Evolutionary conservation across 352 stramenopile genomes (phyloP).

Genomic region (Globisporangium lucens): DNA sequence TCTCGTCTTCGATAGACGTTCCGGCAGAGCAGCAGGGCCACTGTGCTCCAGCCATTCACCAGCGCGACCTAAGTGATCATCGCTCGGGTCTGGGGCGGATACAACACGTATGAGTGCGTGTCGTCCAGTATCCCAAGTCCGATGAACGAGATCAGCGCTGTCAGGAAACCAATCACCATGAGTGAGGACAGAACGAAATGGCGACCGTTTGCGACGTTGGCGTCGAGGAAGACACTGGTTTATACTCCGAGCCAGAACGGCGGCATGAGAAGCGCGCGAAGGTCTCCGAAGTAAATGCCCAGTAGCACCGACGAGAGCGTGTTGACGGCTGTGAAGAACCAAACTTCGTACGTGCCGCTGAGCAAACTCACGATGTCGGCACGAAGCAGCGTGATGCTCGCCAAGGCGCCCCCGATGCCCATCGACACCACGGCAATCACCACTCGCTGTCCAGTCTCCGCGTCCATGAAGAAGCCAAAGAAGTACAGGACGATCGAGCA

Average conservation of each 20-base stretch:
- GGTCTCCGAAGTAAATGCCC: constrained; percentile 14
- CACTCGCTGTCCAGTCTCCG: background rate
- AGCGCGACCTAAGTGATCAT: background rate
- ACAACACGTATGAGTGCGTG: background rate
- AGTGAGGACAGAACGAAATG: background rate
- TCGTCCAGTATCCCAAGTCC: background rate
- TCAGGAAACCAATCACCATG: background rate
- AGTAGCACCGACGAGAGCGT: constrained; percentile 12
- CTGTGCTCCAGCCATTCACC: constrained; percentile 5
- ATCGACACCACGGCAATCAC: constrained; percentile 1
- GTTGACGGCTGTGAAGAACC: constrained; percentile 27
- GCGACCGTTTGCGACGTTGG: constrained; percentile 16
- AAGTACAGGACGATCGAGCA: constrained; percentile 7
- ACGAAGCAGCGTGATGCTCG: constrained; percentile 17
- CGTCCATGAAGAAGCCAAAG: background rate
- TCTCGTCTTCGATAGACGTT: constrained; percentile 4
- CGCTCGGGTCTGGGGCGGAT: background rate
- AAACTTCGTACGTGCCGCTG: constrained; percentile 28
- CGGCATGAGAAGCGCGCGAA: constrained; percentile 7
- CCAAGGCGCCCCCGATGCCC: constrained; percentile 3
- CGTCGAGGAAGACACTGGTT: constrained; percentile 22
- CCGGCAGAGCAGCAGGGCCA: background rate
- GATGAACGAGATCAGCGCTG: background rate
- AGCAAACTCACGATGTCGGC: constrained; percentile 24
- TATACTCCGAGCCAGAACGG: constrained; percentile 18